Base-by-base conservation (phyloP, 192 early-diverging fungal species). In the Lobosporangium transversale region DNA sequence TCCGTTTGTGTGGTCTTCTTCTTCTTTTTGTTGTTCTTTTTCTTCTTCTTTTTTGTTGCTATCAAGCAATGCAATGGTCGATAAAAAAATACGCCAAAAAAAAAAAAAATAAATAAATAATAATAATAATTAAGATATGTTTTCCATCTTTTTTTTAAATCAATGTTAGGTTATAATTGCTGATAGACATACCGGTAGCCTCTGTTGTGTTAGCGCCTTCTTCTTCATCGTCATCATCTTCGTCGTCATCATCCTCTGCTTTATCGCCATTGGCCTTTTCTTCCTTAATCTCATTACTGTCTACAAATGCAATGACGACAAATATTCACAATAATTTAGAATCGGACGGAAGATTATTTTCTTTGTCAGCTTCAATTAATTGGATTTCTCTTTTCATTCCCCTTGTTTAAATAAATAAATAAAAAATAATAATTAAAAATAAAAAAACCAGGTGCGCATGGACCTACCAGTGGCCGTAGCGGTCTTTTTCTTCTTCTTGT, bases 11-110 rank as follows among this genome's bases (percentile, higher is more conserved):
- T 66, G 3, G 80, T 80, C 52, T 82, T 71, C 56, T 83, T 82
- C 67, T 84, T 86, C 59, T 85, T 86, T 80, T 90, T 91, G 64
- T 84, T 87, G 66, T 82, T 86, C 67, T 87, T 89, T 30, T 90
- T 89, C 69, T 89, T 89, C 62, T 90, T 91, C 66, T 88, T 90
- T 61, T 88, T 89, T 23, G 30, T 32, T 30, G 29, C 73, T 62
- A 24, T 30, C 32, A 24, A 27, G 18, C 20, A 55, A 33, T 26
- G 1, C 17, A 54, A 32, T 27, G 23, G 43, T n/a, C n/a, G n/a
- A n/a, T n/a, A n/a, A n/a, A n/a, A 54, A 65, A 21, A 20, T 2
- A 44, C 31, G 49, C 9, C n/a, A 78, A 43, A 3, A 58, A 62
- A 31, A 51, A 55, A 14, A 66, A 36, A 23, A 67, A 65, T 7